A percentile compares a stretch with the other conserved stretches of the same genome.
Conservation (phyloP, 1,139 yeast species). For the Lodderomyces margitis region DNA sequence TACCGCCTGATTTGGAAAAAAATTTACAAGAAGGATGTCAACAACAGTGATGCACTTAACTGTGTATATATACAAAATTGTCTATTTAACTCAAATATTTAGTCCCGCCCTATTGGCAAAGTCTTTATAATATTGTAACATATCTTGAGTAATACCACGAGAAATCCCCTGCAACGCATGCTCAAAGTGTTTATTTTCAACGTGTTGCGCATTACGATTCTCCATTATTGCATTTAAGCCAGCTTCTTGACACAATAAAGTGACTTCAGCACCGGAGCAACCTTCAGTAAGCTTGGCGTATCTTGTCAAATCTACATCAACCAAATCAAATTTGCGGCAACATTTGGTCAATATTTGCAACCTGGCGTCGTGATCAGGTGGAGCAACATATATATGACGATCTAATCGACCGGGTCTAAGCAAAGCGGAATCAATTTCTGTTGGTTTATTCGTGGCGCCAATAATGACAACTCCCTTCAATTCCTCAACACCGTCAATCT, state of each 20-base stretch:
- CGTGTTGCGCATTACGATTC: constrained; percentile 51
- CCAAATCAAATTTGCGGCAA: constrained; percentile 55
- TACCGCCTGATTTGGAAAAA: constrained; percentile 51
- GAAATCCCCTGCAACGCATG: constrained; percentile 67
- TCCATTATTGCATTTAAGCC: constrained; percentile 92
- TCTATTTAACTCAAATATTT: constrained; percentile 18
- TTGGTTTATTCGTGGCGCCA: constrained; percentile 95
- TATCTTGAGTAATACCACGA: constrained; percentile 77
- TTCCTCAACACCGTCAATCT: constrained; percentile 95
- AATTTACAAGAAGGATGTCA: constrained; percentile 38
- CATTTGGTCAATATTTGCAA: constrained; percentile 70
- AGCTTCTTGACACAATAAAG: constrained; percentile 88
- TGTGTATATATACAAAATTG: constrained; percentile 5
- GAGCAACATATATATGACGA: constrained; percentile 86
- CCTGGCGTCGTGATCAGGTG: constrained; percentile 83
- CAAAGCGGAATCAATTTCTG: constrained; percentile 86
- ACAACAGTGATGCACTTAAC: constrained; percentile 21
- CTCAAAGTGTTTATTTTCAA: constrained; percentile 64
- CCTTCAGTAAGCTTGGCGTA: constrained; percentile 78
- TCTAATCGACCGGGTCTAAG: constrained; percentile 93
- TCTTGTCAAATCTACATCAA: constrained; percentile 39
- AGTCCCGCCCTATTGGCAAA: constrained; percentile 55
- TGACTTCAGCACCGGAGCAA: constrained; percentile 96
- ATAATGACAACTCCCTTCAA: constrained; percentile 87
- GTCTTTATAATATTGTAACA: constrained; percentile 70